A percentile compares a stretch with the other conserved stretches of the same genome.
These are phyloP conservation scores for Aspergillus candidus DNA, from an alignment of 2,329 filamentous ascomycete genomes.

Conservation along the genomic window DNA sequence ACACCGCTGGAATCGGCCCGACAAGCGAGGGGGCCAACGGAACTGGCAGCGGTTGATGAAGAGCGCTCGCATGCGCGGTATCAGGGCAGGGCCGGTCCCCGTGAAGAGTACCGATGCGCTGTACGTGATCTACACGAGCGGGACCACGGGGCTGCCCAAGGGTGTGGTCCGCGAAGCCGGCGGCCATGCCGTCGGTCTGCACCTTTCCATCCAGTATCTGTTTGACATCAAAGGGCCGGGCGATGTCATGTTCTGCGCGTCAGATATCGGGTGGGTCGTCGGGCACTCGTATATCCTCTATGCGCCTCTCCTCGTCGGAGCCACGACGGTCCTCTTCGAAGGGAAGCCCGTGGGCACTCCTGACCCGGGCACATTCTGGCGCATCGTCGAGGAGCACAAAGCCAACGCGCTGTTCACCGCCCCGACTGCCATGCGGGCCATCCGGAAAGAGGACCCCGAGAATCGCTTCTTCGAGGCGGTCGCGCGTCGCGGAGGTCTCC, in stretches of 20 bases:
- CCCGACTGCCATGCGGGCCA: constrained; percentile 78
- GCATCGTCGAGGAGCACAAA: constrained; percentile 75
- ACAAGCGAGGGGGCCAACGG: constrained; percentile 61
- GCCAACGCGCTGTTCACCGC: constrained; percentile 83
- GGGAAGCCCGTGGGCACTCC: constrained; percentile 92
- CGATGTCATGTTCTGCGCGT: constrained; percentile 73
- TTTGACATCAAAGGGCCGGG: constrained; percentile 78
- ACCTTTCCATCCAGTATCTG: constrained; percentile 73
- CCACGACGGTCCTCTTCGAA: constrained; percentile 82
- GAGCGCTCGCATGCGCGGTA: constrained; percentile 59
- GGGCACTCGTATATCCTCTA: constrained; percentile 86
- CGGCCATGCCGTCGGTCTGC: constrained; percentile 78
- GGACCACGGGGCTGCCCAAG: constrained; percentile 74
- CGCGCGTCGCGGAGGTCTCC: constrained; percentile 65
- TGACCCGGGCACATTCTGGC: constrained; percentile 81
- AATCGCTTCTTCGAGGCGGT: constrained; percentile 59
- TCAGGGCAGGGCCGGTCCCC: constrained; percentile 69
- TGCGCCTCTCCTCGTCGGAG: constrained; percentile 75
- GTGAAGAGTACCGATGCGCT: constrained; percentile 70
- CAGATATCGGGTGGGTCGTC: constrained; percentile 90
- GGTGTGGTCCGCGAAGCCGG: constrained; percentile 77
- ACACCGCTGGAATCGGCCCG: constrained; percentile 65
- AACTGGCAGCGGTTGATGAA: constrained; percentile 74
- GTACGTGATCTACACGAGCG: constrained; percentile 88
- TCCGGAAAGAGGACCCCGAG: constrained; percentile 76